Conservation (phyloP, 257 asterid genomes). For the Solanum bulbocastanum region DNA sequence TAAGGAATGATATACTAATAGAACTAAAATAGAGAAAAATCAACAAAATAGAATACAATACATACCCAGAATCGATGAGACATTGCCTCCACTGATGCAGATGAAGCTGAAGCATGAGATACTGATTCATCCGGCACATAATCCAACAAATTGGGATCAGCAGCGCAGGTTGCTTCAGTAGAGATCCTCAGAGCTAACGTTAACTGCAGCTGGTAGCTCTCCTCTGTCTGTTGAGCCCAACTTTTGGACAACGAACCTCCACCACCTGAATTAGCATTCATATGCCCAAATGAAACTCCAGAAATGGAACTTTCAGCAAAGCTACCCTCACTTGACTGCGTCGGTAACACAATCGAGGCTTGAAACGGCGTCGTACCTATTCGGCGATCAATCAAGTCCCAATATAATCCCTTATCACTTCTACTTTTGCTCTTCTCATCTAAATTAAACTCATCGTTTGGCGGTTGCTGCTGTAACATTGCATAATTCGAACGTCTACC, state of each 20-base stretch:
- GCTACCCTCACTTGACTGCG: not conserved
- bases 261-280: constrained; percentile 10
- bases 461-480: not conserved
- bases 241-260: constrained; percentile 55
- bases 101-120: constrained; percentile 21
- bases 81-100: constrained; percentile 44
- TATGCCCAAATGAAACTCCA: constrained; percentile 24
- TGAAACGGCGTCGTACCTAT: not conserved
- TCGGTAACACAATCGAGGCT: not conserved
- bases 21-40: not conserved
- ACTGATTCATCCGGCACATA: constrained; percentile 49
- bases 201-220: constrained; percentile 85
- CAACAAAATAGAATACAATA: not conserved
- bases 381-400: not conserved
- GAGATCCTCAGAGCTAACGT: constrained; percentile 83
- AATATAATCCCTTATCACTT: not conserved
- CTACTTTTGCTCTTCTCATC: not conserved
- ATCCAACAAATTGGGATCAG: constrained; percentile 80
- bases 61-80: constrained; percentile 91
- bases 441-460: not conserved
- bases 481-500: constrained; percentile 69
- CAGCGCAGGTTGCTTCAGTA: constrained; percentile 65
- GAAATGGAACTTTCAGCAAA: constrained; percentile 57
- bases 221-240: constrained; percentile 99
- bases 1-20: not conserved